Base-by-base conservation (phyloP, 1,284 basidiomycete genomes). In the Ceratobasidium theobromae region DNA sequence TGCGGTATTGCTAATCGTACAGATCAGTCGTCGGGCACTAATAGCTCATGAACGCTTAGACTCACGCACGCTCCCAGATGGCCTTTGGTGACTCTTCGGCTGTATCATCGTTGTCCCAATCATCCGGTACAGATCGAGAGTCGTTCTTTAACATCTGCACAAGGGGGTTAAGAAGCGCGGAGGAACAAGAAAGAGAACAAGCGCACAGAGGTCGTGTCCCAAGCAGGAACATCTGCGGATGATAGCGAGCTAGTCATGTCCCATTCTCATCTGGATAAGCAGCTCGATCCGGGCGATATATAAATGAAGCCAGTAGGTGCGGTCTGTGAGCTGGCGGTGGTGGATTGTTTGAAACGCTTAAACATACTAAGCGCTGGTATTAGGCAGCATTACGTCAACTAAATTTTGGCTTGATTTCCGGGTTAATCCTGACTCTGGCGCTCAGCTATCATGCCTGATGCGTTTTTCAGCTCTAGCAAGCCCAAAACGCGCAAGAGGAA, bases 41-140 rank as follows among this genome's bases (percentile, higher is more conserved):
- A 32, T 27, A 60, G 25, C 41, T 62, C 66, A 53, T 69, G 49
- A 40, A 64, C 51, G 65, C 64, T 54, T 41, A 68, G 38, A 53
- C 49, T 54, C n/a, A 53, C 53, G 41, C 55, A 40, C 43, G 51
- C 21, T 66, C 51, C 46, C 52, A 52, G 6, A 62, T 53, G 16
- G 53, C 51, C 43, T 51, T 66, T 55, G 64, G 51, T 53, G 58
- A 66, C 35, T 71, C 69, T 38, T 54, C 62, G 54, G 25, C 58
- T 12, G 60, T 54, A n/a, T 69, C 68, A 27, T 70, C 68, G 25
- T 53, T 65, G 40, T 71, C 70, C 70, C 70, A 71, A 32, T 69
- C 69, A 23, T 71, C 70, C n/a, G 70, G 70, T 21, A 71, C 69
- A 12, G 65, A 51, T 46, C 46, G 40, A 38, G 32, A 32, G 28